These are phyloP conservation scores for Tetratostichococcus sp. DNA, from an alignment of 139 green algal species.

Conservation along the genomic window DNA sequence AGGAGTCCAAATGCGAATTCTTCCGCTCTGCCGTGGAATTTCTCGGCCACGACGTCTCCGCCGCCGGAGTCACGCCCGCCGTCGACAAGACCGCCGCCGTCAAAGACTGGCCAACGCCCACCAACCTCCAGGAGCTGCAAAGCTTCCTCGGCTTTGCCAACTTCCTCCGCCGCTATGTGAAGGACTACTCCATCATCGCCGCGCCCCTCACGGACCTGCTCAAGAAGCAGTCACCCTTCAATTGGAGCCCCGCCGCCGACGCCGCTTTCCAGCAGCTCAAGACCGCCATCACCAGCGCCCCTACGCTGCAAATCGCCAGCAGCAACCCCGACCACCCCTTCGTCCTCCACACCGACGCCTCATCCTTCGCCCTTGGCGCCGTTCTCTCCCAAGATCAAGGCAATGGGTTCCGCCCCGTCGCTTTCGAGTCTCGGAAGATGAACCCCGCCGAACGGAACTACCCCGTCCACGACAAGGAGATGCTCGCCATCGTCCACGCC, in stretches of 20 bases:
- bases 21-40: constrained; percentile 14
- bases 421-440: neutral
- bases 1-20: constrained; percentile 22
- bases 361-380: constrained; percentile 12
- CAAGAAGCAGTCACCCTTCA: constrained; percentile 12
- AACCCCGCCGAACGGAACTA: constrained; percentile 1
- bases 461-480: constrained; percentile 22
- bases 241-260: constrained; percentile 17
- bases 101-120: constrained; percentile 20
- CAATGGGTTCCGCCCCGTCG: neutral
- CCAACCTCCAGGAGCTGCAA: constrained; percentile 16
- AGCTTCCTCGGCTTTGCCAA: constrained; percentile 30
- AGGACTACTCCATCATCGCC: constrained; percentile 20
- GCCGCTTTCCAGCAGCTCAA: constrained; percentile 11
- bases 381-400: constrained; percentile 33
- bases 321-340: neutral
- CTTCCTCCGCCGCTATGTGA: constrained; percentile 43
- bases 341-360: constrained; percentile 25
- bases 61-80: constrained; percentile 8
- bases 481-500: constrained; percentile 26
- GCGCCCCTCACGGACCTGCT: constrained; percentile 23
- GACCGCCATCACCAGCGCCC: neutral
- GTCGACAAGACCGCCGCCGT: constrained; percentile 34
- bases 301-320: constrained; percentile 3
- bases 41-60: constrained; percentile 32